Evolutionary conservation across 495 filamentous ascomycete species (phyloP), one percentile per base, ranked within the genome.

Genomic region (Penicillium atrosanguineum): DNA sequence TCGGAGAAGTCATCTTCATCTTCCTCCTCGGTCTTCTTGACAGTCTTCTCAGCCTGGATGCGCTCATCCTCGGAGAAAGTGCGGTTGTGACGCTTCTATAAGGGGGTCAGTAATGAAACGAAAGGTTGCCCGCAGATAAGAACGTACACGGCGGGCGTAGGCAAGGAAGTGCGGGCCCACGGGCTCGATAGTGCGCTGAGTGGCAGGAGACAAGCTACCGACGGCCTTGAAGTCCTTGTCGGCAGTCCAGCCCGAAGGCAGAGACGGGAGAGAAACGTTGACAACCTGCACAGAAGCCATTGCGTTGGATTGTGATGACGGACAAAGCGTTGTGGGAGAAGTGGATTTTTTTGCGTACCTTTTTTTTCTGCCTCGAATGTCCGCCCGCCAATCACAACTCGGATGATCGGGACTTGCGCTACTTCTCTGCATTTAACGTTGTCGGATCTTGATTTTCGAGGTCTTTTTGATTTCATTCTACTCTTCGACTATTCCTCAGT

Each of bases 51-150:
- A 25, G 94, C 94, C 72, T 97, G 90, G 64, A 97, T 93, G 47
- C 91, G 86, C 69, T 98, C 94, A 76, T 98, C 94, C 72, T 98
- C 94, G 63, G 91, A 96, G 78, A 98, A 97, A 50, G 94, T 97
- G 61, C 94, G 90, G 75, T 92, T 84, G 77, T 98, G 94, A 55
- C 93, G 90, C 72, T 86, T 87, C 83, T 87, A 61, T 57, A 59
- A 12, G 50, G 43, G 57, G 64, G 54, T 69, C 67, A 73, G 61
- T 31, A 37, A 6, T 4, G 20, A 46, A 8, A 29, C 34, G 34
- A 11, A 46, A 50, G 7, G 14, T 28, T 50, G 48, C 48, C 39
- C 48, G 48, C 48, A 46, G 4, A 29, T 6, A 43, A 25, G n/a
- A 4, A 69, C 60, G 46, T 80, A 93, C 91, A 67, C 94, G 85